Percentiles rank a stretch among this genome's conserved stretches.
These are phyloP conservation scores for Artemisia argyi DNA, from an alignment of 129 eudicot species.

Conservation along the genomic window DNA sequence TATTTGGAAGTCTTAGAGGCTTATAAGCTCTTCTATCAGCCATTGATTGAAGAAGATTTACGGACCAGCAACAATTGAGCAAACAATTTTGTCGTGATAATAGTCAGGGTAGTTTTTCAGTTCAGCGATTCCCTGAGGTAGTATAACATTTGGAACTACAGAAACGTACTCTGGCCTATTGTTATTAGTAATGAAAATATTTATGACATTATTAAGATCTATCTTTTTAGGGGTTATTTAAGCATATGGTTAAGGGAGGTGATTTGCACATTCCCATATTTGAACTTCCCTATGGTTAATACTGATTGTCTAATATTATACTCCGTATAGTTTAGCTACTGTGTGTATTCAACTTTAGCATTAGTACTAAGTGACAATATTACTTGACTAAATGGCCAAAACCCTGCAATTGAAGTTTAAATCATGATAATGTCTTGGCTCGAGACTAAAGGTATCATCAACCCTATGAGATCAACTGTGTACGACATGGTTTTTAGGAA, in stretches of 20 bases:
- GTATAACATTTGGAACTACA: neutral
- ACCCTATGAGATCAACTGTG: neutral
- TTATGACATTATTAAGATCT: slow-evolving; percentile 1
- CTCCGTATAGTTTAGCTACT: too few species aligned
- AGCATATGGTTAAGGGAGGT: neutral
- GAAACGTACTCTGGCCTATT: neutral
- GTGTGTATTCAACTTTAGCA: too few species aligned
- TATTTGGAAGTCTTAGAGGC: slow-evolving; percentile 93
- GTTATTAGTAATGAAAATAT: neutral
- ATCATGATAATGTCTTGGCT: neutral
- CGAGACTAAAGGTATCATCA: neutral
- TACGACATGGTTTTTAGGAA: too few species aligned
- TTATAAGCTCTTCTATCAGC: slow-evolving; percentile 81
- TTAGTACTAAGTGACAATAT: neutral
- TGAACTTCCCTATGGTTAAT: neutral
- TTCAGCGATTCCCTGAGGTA: neutral
- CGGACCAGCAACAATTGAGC: slow-evolving; percentile 7
- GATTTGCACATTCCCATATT: too few species aligned
- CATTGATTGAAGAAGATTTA: slow-evolving; percentile 47
- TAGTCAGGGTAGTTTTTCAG: neutral
- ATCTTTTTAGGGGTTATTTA: neutral
- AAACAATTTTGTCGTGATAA: neutral
- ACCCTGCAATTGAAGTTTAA: neutral
- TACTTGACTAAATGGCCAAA: neutral
- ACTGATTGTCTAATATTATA: too few species aligned